phyloP scores from a whole-genome alignment of 768 basidiomycete genomes.

The Pleurotus platypus region DNA sequence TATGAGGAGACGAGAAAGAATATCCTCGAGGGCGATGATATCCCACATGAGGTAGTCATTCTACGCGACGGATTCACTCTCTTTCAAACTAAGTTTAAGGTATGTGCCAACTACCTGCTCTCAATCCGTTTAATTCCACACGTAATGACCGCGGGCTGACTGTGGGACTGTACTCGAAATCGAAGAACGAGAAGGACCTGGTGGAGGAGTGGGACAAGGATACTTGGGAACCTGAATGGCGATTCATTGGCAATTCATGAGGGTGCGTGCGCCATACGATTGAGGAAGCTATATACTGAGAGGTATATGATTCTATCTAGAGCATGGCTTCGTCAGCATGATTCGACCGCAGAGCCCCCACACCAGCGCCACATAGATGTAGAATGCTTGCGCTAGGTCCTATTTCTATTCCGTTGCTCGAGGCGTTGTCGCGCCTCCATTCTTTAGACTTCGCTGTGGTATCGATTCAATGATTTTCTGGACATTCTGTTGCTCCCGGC shows the following conservation, averaged over 20 bases:
- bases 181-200: slow-evolving; percentile 59
- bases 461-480: slow-evolving; percentile 4
- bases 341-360: background rate
- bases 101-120: slow-evolving; percentile 17
- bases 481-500: background rate
- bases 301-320: background rate
- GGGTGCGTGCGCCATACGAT: background rate
- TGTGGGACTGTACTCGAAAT: no score
- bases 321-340: background rate
- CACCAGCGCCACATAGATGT: no score
- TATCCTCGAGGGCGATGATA: slow-evolving; percentile 38
- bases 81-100: slow-evolving; percentile 72
- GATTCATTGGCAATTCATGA: slow-evolving; percentile 10
- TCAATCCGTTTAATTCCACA: no score
- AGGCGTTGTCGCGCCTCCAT: background rate
- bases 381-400: background rate
- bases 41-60: slow-evolving; percentile 55
- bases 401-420: background rate
- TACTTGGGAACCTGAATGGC: slow-evolving; percentile 52
- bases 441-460: slow-evolving; percentile 5
- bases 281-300: no score
- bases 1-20: slow-evolving; percentile 62
- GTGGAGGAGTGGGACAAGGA: slow-evolving; percentile 77
- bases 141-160: no score
- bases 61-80: slow-evolving; percentile 69